Percentiles rank a stretch among this genome's conserved stretches.
Conservation (phyloP, 345 rosid species). For the Eutrema japonicum region DNA sequence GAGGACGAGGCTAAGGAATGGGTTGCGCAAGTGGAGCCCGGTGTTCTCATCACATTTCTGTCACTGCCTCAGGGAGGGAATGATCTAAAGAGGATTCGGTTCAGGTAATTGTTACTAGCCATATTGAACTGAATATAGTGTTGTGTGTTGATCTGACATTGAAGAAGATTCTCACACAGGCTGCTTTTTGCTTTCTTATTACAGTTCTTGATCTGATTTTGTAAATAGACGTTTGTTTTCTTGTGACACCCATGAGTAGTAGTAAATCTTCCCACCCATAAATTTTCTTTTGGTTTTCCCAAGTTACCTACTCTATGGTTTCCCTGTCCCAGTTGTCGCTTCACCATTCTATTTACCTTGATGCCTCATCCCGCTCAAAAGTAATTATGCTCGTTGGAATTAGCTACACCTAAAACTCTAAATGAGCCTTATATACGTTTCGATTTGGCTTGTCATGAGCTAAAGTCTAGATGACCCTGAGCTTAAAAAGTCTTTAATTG, state of each 20-base stretch:
- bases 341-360: too few species aligned
- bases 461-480: background rate
- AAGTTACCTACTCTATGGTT: background rate
- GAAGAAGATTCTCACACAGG: background rate
- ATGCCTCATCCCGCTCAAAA: too few species aligned
- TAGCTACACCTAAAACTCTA: background rate
- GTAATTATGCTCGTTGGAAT: too few species aligned
- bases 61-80: constrained; percentile 85
- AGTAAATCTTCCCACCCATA: too few species aligned
- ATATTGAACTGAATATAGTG: background rate
- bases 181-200: constrained; percentile 11
- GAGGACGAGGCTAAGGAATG: constrained; percentile 91
- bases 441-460: background rate
- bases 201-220: background rate
- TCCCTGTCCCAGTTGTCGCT: too few species aligned
- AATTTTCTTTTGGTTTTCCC: too few species aligned
- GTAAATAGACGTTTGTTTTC: too few species aligned
- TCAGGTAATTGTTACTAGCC: constrained; percentile 59
- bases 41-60: constrained; percentile 87
- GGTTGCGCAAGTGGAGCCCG: constrained; percentile 99
- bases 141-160: too few species aligned
- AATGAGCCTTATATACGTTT: background rate
- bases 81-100: constrained; percentile 85
- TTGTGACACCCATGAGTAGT: too few species aligned
- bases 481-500: background rate